Evolutionary conservation across 139 green algal genomes (phyloP).

Genomic region (Tetradesmus obliquus): DNA sequence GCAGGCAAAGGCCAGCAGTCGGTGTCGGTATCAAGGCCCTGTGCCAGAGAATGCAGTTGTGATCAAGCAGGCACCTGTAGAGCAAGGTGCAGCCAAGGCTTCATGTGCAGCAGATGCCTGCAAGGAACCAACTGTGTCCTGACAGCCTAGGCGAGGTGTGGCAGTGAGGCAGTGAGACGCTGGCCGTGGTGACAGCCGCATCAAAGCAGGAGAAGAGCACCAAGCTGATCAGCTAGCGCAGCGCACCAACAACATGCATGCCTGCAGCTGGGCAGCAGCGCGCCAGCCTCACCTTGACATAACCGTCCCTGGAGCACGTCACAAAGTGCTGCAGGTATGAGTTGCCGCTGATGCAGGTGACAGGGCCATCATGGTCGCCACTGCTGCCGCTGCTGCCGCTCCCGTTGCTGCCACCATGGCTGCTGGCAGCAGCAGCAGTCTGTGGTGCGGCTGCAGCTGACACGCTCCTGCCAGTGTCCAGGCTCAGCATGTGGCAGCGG

Average conservation of each 20-base stretch:
- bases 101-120: no score
- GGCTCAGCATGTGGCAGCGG: slow-evolving; percentile 19
- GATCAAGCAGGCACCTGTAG: no score
- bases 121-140: no score
- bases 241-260: background rate
- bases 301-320: slow-evolving; percentile 14
- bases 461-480: background rate
- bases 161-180: no score
- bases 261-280: background rate
- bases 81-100: no score
- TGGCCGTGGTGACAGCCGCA: no score
- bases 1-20: background rate
- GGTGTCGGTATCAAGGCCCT: no score
- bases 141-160: no score
- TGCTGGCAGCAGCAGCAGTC: background rate
- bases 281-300: slow-evolving; percentile 11
- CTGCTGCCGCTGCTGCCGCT: slow-evolving; percentile 1
- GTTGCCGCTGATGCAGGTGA: slow-evolving; percentile 13
- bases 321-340: slow-evolving; percentile 25
- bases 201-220: no score
- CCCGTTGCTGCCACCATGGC: background rate
- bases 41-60: no score
- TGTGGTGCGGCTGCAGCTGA: background rate
- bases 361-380: slow-evolving; percentile 27
- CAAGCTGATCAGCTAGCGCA: no score